Percentiles rank a stretch among this genome's conserved stretches.
Evolutionary conservation across 768 basidiomycete species (phyloP).

Genomic region (Macrocybe gigantea): DNA sequence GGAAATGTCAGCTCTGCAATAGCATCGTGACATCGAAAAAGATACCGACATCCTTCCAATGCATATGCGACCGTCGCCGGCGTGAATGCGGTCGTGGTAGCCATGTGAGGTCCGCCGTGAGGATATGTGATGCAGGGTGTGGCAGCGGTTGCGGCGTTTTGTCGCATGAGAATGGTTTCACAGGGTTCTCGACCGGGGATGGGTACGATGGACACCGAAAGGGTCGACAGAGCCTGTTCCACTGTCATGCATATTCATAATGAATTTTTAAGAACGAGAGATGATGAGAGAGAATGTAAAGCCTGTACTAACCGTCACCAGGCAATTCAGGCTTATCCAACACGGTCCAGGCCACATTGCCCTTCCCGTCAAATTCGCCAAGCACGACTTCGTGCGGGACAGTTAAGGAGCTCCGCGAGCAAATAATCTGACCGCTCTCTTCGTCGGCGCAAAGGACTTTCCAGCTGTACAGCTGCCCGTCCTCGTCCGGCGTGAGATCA

Average conservation of each 20-base stretch:
- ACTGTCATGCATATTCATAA: slow-evolving; percentile 26
- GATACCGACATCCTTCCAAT: slow-evolving; percentile 54
- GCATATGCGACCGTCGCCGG: slow-evolving; percentile 38
- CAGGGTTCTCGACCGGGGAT: slow-evolving; percentile 45
- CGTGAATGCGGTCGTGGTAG: slow-evolving; percentile 40
- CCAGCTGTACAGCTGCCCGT: slow-evolving; percentile 42
- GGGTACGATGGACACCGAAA: slow-evolving; percentile 38
- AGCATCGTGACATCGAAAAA: neutral
- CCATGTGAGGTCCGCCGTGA: slow-evolving; percentile 62
- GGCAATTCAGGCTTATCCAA: slow-evolving; percentile 38
- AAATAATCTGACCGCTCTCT: slow-evolving; percentile 34
- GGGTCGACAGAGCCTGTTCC: slow-evolving; percentile 27
- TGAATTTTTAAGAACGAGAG: neutral
- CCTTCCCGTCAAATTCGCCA: slow-evolving; percentile 25
- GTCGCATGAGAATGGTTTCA: slow-evolving; percentile 49
- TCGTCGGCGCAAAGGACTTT: slow-evolving; percentile 43
- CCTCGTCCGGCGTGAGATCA: slow-evolving; percentile 36
- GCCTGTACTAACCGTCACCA: slow-evolving; percentile 28
- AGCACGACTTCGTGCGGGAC: slow-evolving; percentile 46
- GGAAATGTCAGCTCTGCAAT: neutral
- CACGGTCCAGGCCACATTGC: slow-evolving; percentile 27
- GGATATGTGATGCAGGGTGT: slow-evolving; percentile 45
- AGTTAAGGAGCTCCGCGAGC: slow-evolving; percentile 41
- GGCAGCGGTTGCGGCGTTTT: slow-evolving; percentile 13
- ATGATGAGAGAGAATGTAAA: neutral